Evolutionary conservation across 2,329 filamentous ascomycete species (phyloP).

Genomic region (Keithomyces neogunnii): DNA sequence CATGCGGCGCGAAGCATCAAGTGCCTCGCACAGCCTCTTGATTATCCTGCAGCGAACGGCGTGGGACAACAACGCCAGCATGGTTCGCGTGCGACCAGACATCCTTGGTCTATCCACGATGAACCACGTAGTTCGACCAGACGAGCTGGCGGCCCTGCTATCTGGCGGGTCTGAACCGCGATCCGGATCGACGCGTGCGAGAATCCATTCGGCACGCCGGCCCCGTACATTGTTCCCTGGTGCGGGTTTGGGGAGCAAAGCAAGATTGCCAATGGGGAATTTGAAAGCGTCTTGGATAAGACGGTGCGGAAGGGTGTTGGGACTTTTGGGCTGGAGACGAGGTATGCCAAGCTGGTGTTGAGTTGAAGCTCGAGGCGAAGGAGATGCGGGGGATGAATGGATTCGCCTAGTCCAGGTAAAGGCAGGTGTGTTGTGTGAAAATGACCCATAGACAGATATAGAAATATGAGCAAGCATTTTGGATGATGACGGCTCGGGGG

Average conservation of each 20-base stretch:
- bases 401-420: slow-evolving; percentile 5
- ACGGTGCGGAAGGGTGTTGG: slow-evolving; percentile 3
- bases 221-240: slow-evolving; percentile 19
- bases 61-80: slow-evolving; percentile 2
- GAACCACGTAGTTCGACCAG: too few relatives aligned
- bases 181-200: neutral
- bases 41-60: slow-evolving; percentile 10
- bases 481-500: too few relatives aligned
- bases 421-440: neutral
- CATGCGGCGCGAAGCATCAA: slow-evolving; percentile 19
- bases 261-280: slow-evolving; percentile 9
- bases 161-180: too few relatives aligned
- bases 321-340: neutral
- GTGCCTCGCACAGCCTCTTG: neutral
- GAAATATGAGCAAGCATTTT: too few relatives aligned
- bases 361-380: slow-evolving; percentile 7
- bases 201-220: slow-evolving; percentile 18
- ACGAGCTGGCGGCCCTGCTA: slow-evolving; percentile 16
- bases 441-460: neutral
- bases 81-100: too few relatives aligned
- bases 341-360: slow-evolving; percentile 16
- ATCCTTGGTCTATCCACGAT: too few relatives aligned
- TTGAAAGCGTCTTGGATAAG: slow-evolving; percentile 7
- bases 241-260: slow-evolving; percentile 17
- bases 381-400: slow-evolving; percentile 9